A percentile compares a stretch with the other conserved stretches of the same genome.
Evolutionary conservation across 2,329 filamentous ascomycete species (phyloP).

Genomic region (Paecilomyces fulvus): DNA sequence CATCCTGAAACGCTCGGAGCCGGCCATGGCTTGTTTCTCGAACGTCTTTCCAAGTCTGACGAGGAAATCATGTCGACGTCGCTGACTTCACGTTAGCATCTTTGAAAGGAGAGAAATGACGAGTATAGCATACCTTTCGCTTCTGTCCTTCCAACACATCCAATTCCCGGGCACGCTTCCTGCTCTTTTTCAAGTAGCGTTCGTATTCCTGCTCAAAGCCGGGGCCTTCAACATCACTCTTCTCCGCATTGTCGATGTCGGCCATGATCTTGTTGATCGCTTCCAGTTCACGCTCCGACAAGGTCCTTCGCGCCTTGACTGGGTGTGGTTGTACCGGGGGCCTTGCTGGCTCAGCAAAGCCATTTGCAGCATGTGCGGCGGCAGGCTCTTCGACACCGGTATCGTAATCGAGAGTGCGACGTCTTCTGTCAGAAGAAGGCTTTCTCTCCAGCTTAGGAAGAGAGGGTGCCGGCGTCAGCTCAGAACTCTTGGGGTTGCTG

Average conservation of each 20-base stretch:
- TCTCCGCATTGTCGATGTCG: constrained; percentile 48
- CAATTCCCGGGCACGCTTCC: constrained; percentile 63
- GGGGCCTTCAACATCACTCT: constrained; percentile 49
- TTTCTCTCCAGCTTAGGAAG: constrained; percentile 23
- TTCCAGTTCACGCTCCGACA: constrained; percentile 55
- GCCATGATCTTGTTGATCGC: constrained; percentile 61
- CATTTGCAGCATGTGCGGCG: constrained; percentile 15
- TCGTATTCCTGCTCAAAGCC: constrained; percentile 45
- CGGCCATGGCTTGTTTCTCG: constrained; percentile 57
- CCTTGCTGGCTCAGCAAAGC: constrained; percentile 11
- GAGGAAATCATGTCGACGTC: constrained; percentile 50
- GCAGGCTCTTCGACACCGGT: constrained; percentile 11
- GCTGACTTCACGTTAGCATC: constrained; percentile 35
- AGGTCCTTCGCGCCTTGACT: constrained; percentile 47
- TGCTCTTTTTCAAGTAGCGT: constrained; percentile 46
- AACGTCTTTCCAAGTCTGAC: constrained; percentile 53
- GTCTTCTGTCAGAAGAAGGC: constrained; percentile 18
- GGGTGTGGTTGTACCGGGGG: constrained; percentile 17
- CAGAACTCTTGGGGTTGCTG: constrained; percentile 13
- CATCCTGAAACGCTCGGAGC: constrained; percentile 67
- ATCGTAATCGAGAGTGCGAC: constrained; percentile 14
- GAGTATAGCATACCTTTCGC: constrained; percentile 50
- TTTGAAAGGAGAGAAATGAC: constrained; percentile 1
- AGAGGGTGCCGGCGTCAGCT: constrained; percentile 16
- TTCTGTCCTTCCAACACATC: constrained; percentile 55